A percentile compares a stretch with the other conserved stretches of the same genome.
These are phyloP conservation scores for Gomphus sp. DNA, from an alignment of 1,284 basidiomycete species.

Conservation along the genomic window DNA sequence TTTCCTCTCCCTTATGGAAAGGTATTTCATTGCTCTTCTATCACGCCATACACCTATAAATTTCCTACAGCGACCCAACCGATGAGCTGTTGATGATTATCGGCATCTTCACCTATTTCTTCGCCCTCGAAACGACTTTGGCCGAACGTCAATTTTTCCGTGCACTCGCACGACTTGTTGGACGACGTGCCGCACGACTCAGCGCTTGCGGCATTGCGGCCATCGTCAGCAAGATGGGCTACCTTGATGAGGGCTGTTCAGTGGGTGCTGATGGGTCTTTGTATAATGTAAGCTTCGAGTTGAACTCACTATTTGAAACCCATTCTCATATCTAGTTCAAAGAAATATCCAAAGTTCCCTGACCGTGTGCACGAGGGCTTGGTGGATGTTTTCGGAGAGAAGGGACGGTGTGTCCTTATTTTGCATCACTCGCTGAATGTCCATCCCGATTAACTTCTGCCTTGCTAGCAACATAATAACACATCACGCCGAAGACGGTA, in stretches of 20 bases:
- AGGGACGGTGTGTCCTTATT: slow-evolving; percentile 58
- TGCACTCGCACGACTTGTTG: slow-evolving; percentile 82
- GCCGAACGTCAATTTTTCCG: slow-evolving; percentile 95
- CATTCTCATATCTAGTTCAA: slow-evolving; percentile 5
- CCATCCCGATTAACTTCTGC: background rate
- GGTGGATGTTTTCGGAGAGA: slow-evolving; percentile 88
- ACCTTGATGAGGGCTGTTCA: slow-evolving; percentile 79
- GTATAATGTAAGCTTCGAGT: slow-evolving; percentile 67
- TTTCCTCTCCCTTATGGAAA: slow-evolving; percentile 94
- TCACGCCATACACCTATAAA: background rate
- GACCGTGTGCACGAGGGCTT: slow-evolving; percentile 85
- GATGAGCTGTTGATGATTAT: slow-evolving; percentile 95
- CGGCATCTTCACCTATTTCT: slow-evolving; percentile 95
- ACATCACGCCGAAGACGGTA: slow-evolving; percentile 90
- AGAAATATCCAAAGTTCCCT: slow-evolving; percentile 95
- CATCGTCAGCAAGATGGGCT: slow-evolving; percentile 87
- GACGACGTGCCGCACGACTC: slow-evolving; percentile 80
- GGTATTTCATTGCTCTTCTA: slow-evolving; percentile 31
- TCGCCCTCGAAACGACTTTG: slow-evolving; percentile 86
- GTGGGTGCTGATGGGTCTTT: slow-evolving; percentile 90
- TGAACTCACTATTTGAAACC: background rate
- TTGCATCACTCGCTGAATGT: background rate
- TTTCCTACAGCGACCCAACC: slow-evolving; percentile 71
- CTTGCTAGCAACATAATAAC: slow-evolving; percentile 68
- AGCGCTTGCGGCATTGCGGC: slow-evolving; percentile 93